phyloP scores from a whole-genome alignment of 2,329 filamentous ascomycete species.

The Fusarium ambrosium region DNA sequence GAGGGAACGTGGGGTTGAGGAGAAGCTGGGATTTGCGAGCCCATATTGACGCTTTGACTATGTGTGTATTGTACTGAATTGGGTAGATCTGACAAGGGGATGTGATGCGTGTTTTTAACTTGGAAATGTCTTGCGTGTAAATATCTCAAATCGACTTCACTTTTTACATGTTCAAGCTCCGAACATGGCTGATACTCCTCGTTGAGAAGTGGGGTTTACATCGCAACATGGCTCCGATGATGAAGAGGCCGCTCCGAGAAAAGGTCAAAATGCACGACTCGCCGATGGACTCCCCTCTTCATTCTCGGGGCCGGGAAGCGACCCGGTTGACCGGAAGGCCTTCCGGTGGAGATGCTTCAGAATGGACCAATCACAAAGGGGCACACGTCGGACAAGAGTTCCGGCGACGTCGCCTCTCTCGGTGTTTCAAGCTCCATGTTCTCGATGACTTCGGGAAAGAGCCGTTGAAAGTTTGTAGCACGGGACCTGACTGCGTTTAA shows the following conservation, averaged over 20 bases:
- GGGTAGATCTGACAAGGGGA: neutral
- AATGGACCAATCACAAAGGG: neutral
- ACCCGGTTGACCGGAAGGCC: conserved; percentile 11
- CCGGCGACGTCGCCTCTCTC: neutral
- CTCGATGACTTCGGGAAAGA: neutral
- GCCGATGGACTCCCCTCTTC: neutral
- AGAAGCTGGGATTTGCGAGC: conserved; percentile 28
- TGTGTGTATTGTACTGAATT: neutral
- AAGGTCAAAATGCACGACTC: neutral
- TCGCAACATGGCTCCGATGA: conserved; percentile 28
- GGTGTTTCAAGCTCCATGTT: neutral
- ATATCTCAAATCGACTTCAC: conserved; percentile 7
- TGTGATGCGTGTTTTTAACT: neutral
- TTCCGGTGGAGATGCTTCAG: neutral
- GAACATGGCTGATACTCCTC: conserved; percentile 24
- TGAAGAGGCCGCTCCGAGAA: neutral
- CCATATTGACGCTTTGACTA: conserved; percentile 21
- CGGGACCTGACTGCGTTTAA: neutral
- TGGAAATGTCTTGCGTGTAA: neutral
- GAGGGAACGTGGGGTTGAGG: conserved; percentile 46
- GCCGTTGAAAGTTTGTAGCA: neutral
- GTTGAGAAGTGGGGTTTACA: conserved; percentile 33
- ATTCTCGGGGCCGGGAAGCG: conserved; percentile 7
- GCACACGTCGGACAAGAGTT: neutral
- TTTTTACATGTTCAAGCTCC: neutral